These are phyloP conservation scores for Dendrobium nobile DNA, from an alignment of 106 monocot species.

Conservation along the genomic window DNA sequence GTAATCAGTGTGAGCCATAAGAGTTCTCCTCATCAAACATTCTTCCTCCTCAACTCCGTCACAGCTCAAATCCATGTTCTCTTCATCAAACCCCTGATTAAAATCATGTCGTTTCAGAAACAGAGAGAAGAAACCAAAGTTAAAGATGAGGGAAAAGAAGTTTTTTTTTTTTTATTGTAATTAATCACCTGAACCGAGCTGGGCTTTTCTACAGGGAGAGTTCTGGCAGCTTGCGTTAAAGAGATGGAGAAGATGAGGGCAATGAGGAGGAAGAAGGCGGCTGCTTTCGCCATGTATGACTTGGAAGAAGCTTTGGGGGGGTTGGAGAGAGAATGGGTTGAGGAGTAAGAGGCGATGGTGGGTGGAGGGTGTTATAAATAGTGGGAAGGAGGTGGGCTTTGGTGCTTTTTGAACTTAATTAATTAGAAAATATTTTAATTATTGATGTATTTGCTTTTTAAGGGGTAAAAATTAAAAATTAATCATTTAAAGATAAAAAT, in stretches of 20 bases:
- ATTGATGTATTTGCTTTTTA: too few relatives aligned
- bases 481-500: too few relatives aligned
- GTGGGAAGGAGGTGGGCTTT: too few relatives aligned
- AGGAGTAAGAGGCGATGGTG: background rate
- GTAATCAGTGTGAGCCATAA: constrained; percentile 17
- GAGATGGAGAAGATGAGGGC: constrained; percentile 3
- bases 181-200: background rate
- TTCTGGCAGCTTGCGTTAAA: constrained; percentile 6
- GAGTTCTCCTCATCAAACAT: constrained; percentile 25
- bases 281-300: constrained; percentile 2
- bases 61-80: constrained; percentile 8
- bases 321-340: background rate
- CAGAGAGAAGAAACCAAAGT: background rate
- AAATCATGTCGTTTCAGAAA: background rate
- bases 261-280: background rate
- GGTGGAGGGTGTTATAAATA: background rate
- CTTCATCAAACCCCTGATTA: background rate
- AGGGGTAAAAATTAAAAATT: too few relatives aligned
- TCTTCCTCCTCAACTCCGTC: constrained; percentile 20
- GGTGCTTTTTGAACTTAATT: too few relatives aligned
- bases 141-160: background rate
- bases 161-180: background rate
- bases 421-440: too few relatives aligned
- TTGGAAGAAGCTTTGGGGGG: background rate
- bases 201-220: background rate